Evolutionary conservation across 192 early-diverging fungal genomes (phyloP).

Genomic region (Backusella macrospora): DNA sequence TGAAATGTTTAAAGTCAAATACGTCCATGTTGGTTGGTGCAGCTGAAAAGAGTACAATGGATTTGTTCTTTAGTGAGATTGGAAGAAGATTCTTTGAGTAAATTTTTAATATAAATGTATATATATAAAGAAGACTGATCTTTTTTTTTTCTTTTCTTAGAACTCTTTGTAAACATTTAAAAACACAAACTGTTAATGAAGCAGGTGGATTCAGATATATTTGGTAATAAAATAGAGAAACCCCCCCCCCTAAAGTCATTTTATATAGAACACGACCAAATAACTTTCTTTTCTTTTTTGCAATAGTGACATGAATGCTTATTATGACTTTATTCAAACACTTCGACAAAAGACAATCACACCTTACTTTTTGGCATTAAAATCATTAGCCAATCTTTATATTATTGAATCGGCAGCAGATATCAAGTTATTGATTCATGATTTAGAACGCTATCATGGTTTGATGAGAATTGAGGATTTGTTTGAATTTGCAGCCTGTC

Average conservation of each 20-base stretch:
- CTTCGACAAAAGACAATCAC: slow-evolving; percentile 64
- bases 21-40: slow-evolving; percentile 73
- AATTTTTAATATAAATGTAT: slow-evolving; percentile 22
- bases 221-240: slow-evolving; percentile 44
- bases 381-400: slow-evolving; percentile 82
- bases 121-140: slow-evolving; percentile 9
- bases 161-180: slow-evolving; percentile 83
- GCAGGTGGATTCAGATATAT: slow-evolving; percentile 92
- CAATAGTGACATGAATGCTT: slow-evolving; percentile 76
- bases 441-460: slow-evolving; percentile 73
- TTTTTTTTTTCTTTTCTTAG: slow-evolving; percentile 42
- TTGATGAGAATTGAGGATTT: slow-evolving; percentile 77
- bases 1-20: slow-evolving; percentile 80
- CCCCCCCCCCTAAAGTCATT: too few species aligned
- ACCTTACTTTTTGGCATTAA: slow-evolving; percentile 77
- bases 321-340: slow-evolving; percentile 70
- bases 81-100: slow-evolving; percentile 88
- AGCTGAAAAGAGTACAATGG: slow-evolving; percentile 83
- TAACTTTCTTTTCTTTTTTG: slow-evolving; percentile 11
- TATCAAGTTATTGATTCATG: slow-evolving; percentile 77
- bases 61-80: slow-evolving; percentile 91
- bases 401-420: slow-evolving; percentile 73
- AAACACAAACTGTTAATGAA: slow-evolving; percentile 76
- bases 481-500: slow-evolving; percentile 76
- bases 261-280: background rate